Evolutionary conservation across 345 rosid species (phyloP).

Genomic region (Trapa bicornis): DNA sequence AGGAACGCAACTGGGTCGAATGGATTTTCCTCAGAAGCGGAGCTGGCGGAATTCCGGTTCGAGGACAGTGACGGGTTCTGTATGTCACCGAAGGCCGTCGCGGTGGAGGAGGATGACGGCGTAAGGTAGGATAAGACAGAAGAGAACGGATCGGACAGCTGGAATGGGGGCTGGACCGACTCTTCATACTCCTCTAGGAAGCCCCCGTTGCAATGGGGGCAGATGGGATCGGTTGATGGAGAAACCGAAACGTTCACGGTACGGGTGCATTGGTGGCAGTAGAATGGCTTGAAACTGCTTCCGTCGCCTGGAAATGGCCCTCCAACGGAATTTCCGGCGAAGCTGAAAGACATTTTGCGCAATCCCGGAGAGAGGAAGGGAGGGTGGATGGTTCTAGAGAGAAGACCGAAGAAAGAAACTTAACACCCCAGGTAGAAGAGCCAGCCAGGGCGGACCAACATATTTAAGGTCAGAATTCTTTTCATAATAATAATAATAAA

Average conservation of each 20-base stretch:
- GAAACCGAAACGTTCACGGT: slow-evolving; percentile 17
- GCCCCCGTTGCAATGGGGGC: slow-evolving; percentile 34
- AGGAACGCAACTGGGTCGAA: slow-evolving; percentile 30
- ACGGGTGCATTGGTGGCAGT: slow-evolving; percentile 26
- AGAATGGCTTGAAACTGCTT: slow-evolving; percentile 15
- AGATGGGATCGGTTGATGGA: slow-evolving; percentile 21
- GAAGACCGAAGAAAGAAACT: neutral
- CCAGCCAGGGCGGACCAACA: neutral
- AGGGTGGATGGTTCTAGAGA: neutral
- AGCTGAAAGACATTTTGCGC: slow-evolving; percentile 10
- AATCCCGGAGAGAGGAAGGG: neutral
- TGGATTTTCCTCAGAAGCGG: neutral
- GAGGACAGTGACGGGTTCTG: slow-evolving; percentile 12
- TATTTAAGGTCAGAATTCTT: too few species aligned
- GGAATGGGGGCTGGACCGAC: slow-evolving; percentile 1
- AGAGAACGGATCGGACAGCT: slow-evolving; percentile 13
- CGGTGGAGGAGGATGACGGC: slow-evolving; percentile 17
- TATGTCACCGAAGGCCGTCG: slow-evolving; percentile 7
- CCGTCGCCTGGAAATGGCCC: slow-evolving; percentile 13
- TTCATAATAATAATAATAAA: too few species aligned
- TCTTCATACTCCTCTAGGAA: slow-evolving; percentile 31
- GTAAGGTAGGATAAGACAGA: slow-evolving; percentile 18
- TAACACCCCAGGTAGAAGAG: slow-evolving; percentile 1
- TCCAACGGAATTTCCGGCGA: slow-evolving; percentile 16
- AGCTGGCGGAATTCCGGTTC: neutral